Base-by-base conservation (phyloP, 2,329 filamentous ascomycete species). In the Emmonsiellopsis sp. region DNA sequence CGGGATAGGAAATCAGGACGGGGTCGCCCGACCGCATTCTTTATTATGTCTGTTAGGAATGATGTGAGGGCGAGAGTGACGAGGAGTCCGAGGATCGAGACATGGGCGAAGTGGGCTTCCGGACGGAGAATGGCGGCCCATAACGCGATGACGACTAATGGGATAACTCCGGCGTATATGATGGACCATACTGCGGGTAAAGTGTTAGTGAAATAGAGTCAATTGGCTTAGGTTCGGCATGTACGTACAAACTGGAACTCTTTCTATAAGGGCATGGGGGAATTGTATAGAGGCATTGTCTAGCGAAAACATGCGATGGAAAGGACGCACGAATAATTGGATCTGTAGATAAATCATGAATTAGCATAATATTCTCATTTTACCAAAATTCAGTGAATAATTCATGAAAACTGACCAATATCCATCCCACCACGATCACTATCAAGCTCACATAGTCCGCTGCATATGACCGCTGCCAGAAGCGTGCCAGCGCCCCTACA, bases 301-400 rank as follows among this genome's bases (percentile, higher is more conserved):
- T 57, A 97, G 80, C 58, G 83, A 87, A 73, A 98, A 97, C 82
- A 96, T 87, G 71, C 88, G 89, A 68, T 97, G 90, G 68, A 97
- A 97, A 0, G 93, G 93, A 56, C 85, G 84, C 61, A 88, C 79
- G 59, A 86, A 77, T 62, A 87, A 74, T 69, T 83, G 77, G 43
- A 88, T 77, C 79, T 88, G 33, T 39, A 14, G 45, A 43, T 33
- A 53, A 46, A 45, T 27, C 11, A 10, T 51, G 31, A 52, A 37
- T 34, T n/a, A 52, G 45, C 36, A 51, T 31, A 45, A 27, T 27
- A 27, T 5, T 27, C 21, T 27, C 21, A 27, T 27, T 27, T 27
- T 27, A 27, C 21, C 21, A 27, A 27, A 27, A 27, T 27, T 5
- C 5, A 5, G 21, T 27, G 5, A 27, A 27, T 27, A 27, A 33